Evolutionary conservation across 257 asterid genomes (phyloP).

Genomic region (Thymus quinquecostatus): DNA sequence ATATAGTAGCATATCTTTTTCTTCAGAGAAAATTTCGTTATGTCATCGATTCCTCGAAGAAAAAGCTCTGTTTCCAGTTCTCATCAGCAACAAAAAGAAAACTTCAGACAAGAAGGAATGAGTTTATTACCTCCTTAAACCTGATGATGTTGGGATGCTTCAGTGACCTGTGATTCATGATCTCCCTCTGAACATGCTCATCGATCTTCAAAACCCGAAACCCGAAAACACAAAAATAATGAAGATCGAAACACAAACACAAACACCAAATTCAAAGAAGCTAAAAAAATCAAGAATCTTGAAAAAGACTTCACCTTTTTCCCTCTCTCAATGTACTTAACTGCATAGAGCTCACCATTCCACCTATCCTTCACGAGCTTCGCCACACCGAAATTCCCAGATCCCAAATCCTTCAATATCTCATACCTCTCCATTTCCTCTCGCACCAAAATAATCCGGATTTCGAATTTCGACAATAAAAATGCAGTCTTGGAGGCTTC

Average conservation of each 20-base stretch:
- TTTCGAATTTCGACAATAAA: too few species aligned
- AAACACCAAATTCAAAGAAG: background rate
- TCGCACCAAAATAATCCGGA: background rate
- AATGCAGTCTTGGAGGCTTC: too few species aligned
- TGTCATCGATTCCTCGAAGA: background rate
- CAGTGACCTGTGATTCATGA: conserved; percentile 77
- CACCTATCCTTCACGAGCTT: conserved; percentile 71
- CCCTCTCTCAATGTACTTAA: conserved; percentile 89
- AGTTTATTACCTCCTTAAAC: conserved; percentile 65
- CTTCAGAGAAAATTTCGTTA: too few species aligned
- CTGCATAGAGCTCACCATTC: conserved; percentile 69
- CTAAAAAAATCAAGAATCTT: conserved; percentile 16
- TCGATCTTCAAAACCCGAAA: conserved; percentile 49
- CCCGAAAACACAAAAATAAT: background rate
- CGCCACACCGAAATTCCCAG: conserved; percentile 94
- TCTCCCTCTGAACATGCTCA: conserved; percentile 85
- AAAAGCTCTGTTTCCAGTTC: conserved; percentile 15
- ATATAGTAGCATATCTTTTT: too few species aligned
- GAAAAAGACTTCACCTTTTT: conserved; percentile 52
- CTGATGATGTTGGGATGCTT: conserved; percentile 70
- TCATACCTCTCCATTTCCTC: conserved; percentile 76
- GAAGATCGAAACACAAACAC: background rate
- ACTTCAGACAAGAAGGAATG: background rate
- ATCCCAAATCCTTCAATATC: conserved; percentile 76
- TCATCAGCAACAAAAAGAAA: background rate